Evolutionary conservation across 257 asterid genomes (phyloP), one percentile per base, ranked within the genome.

Genomic region (Plantago ovata): DNA sequence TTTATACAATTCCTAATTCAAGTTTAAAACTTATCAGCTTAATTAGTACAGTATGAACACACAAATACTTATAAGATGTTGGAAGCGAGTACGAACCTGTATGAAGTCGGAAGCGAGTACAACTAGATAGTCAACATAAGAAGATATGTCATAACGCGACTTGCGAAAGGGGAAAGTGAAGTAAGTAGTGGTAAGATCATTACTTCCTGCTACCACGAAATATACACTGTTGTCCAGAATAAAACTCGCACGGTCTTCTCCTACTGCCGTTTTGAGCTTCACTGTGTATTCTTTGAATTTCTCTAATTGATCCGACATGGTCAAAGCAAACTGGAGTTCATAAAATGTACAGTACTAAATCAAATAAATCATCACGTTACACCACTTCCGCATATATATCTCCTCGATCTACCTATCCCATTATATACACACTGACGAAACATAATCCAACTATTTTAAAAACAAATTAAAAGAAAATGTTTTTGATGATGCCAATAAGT

Each of bases 131-230:
- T 81, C 75, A 38, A 76, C 55, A 12, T 77, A 81, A 9, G 87
- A 47, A 48, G 69, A 24, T 40, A 77, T 11, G 44, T 77, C 77
- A 9, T 77, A 57, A 12, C 67, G 61, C 1, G 44, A 5, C 20
- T 46, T 48, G n/a, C 73, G 65, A 46, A 65, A 1, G 10, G 71
- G 72, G 9, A 66, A 1, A 24, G 82, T 62, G 60, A 65, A 77
- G 41, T 77, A 81, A 40, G 87, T 81, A 60, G 75, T 81, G 51
- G 84, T 82, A 44, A 81, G 69, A 56, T 81, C 87, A 62, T 81
- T 74, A 11, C 75, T 77, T 38, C 87, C 87, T 10, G 80, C 76
- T 23, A 75, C 84, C 39, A 77, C 57, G 0, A 77, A 4, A 56
- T 53, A 43, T 3, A 81, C 0, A 58, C 63, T 43, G 46, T 81